Conservation (phyloP, 2,329 filamentous ascomycete genomes). For the Diaporthe sp. region DNA sequence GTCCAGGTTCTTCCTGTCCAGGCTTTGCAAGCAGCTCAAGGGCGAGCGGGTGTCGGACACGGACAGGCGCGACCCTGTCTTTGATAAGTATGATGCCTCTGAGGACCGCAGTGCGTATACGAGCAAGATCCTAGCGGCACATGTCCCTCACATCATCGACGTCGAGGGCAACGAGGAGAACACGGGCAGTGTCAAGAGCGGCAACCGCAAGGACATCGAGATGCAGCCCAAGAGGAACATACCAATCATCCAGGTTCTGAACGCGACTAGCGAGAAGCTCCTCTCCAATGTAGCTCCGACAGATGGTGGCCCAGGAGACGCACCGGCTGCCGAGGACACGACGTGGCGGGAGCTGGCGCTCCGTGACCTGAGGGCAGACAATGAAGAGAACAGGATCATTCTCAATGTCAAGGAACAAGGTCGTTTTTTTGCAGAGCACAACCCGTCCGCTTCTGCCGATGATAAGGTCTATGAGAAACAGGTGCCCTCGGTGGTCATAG, state of each 20-base stretch:
- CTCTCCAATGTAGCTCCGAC: conserved; percentile 87
- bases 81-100: conserved; percentile 87
- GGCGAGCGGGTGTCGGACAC: conserved; percentile 87
- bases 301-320: conserved; percentile 75
- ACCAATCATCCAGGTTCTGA: conserved; percentile 89
- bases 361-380: conserved; percentile 82
- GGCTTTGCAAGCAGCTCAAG: conserved; percentile 89
- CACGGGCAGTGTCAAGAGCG: conserved; percentile 82
- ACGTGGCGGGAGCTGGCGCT: conserved; percentile 82
- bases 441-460: conserved; percentile 60
- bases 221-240: conserved; percentile 88
- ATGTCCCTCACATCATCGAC: conserved; percentile 91
- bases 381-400: conserved; percentile 81
- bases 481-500: conserved; percentile 76
- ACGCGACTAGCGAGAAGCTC: conserved; percentile 92
- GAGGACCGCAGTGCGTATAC: conserved; percentile 71
- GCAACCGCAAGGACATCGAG: conserved; percentile 89
- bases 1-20: conserved; percentile 93
- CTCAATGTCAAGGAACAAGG: conserved; percentile 91
- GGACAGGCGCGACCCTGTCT: conserved; percentile 81
- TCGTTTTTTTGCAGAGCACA: conserved; percentile 79
- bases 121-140: conserved; percentile 68
- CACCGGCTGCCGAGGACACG: conserved; percentile 77
- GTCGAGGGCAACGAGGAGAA: conserved; percentile 96
- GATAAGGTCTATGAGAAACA: conserved; percentile 74